Percentiles rank a stretch among this genome's conserved stretches.
Evolutionary conservation across 2,329 filamentous ascomycete species (phyloP).

Genomic region (Epichloe aotearoae): DNA sequence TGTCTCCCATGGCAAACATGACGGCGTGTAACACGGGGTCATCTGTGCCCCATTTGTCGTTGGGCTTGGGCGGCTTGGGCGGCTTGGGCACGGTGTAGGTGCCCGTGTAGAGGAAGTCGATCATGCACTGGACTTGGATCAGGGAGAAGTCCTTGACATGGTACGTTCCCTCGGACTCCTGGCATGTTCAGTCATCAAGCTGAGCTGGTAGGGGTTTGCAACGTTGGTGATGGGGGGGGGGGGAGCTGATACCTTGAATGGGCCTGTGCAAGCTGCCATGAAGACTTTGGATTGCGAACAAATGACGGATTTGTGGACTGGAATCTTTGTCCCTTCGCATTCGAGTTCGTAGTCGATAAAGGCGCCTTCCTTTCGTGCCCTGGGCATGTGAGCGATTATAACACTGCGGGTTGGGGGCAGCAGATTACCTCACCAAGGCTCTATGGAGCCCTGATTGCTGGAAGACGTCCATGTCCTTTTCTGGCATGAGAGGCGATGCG

Average conservation of each 20-base stretch:
- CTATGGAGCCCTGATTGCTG: neutral
- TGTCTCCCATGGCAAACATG: neutral
- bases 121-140: neutral
- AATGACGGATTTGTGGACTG: neutral
- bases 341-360: slow-evolving; percentile 1
- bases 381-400: neutral
- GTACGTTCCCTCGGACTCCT: neutral
- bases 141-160: neutral
- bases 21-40: slow-evolving; percentile 1
- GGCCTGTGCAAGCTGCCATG: neutral
- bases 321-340: neutral
- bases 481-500: neutral
- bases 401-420: neutral
- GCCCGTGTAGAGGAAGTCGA: neutral
- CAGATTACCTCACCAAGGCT: neutral
- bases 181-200: neutral
- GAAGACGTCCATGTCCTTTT: neutral
- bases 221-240: neutral
- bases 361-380: neutral
- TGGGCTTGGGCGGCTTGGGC: neutral
- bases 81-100: neutral
- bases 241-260: neutral
- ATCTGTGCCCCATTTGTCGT: neutral
- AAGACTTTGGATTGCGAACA: slow-evolving; percentile 1
- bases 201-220: neutral